A percentile compares a stretch with the other conserved stretches of the same genome.
Conservation (phyloP, 2,329 filamentous ascomycete genomes). For the Mollisia scopiformis region DNA sequence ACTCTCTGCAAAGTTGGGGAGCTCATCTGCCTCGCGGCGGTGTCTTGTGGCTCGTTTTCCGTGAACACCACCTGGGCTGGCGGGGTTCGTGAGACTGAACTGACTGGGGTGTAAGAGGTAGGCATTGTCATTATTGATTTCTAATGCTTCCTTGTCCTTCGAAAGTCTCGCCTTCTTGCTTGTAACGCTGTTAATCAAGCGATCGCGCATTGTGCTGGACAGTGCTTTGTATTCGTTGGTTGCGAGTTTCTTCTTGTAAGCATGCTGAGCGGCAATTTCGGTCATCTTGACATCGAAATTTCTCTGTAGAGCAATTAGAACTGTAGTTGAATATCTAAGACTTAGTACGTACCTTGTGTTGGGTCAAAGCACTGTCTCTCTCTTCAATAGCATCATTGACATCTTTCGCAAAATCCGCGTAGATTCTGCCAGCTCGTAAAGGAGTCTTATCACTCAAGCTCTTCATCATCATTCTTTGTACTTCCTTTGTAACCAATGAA, state of each 20-base stretch:
- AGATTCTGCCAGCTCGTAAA: constrained; percentile 77
- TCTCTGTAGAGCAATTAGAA: constrained; percentile 46
- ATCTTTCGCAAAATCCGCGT: constrained; percentile 82
- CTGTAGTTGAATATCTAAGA: not conserved
- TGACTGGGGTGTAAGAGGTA: constrained; percentile 69
- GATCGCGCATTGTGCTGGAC: constrained; percentile 63
- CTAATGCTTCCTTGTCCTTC: constrained; percentile 69
- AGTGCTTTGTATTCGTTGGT: constrained; percentile 63
- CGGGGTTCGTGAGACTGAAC: constrained; percentile 66
- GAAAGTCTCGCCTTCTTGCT: constrained; percentile 66
- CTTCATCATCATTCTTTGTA: constrained; percentile 35
- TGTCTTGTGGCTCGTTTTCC: constrained; percentile 65
- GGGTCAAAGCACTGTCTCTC: constrained; percentile 80
- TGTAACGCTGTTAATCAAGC: constrained; percentile 67
- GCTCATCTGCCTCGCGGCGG: constrained; percentile 61
- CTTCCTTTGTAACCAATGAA: constrained; percentile 34
- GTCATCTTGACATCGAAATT: constrained; percentile 65
- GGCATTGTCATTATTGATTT: constrained; percentile 68
- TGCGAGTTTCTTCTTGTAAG: constrained; percentile 65
- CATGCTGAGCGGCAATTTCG: constrained; percentile 61
- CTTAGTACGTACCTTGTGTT: constrained; percentile 69
- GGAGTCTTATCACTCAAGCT: constrained; percentile 42
- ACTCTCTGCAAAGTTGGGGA: constrained; percentile 55
- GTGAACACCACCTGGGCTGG: constrained; percentile 65
- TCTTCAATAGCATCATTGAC: constrained; percentile 88